Evolutionary conservation across 202 grass and related monocot species (phyloP).

Genomic region (Bolboschoenoplectus hybrid): DNA sequence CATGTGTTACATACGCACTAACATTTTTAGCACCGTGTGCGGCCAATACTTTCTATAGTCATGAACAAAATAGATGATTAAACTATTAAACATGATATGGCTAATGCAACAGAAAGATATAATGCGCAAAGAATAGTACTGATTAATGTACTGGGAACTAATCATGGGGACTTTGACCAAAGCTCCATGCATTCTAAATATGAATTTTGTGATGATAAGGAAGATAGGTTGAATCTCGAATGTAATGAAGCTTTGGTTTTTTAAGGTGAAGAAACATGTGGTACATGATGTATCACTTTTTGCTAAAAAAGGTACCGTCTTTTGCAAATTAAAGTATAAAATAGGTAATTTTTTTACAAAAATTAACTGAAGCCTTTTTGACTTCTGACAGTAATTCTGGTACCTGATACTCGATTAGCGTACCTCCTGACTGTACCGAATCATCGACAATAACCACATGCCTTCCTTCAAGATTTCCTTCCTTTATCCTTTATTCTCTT

Average conservation of each 20-base stretch:
- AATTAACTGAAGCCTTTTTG: background rate
- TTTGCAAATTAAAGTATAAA: no score
- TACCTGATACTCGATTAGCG: constrained; percentile 95
- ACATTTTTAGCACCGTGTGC: constrained; percentile 81
- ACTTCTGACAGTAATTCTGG: background rate
- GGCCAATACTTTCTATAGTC: constrained; percentile 75
- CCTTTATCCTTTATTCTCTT: constrained; percentile 78
- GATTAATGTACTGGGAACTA: no score
- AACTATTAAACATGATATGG: background rate
- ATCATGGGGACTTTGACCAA: no score
- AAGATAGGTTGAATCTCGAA: background rate
- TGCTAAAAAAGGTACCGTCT: no score
- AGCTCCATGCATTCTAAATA: no score
- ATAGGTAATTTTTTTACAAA: background rate
- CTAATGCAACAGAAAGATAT: no score
- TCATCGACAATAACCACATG: constrained; percentile 99
- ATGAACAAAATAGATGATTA: background rate
- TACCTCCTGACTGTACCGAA: constrained; percentile 92
- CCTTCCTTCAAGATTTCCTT: constrained; percentile 70
- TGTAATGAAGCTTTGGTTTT: background rate
- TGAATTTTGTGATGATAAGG: background rate
- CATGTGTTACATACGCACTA: constrained; percentile 94
- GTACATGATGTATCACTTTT: no score
- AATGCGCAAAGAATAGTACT: no score
- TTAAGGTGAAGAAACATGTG: no score